phyloP scores from a whole-genome alignment of 441 rosid species.

The Manihot esculenta region DNA sequence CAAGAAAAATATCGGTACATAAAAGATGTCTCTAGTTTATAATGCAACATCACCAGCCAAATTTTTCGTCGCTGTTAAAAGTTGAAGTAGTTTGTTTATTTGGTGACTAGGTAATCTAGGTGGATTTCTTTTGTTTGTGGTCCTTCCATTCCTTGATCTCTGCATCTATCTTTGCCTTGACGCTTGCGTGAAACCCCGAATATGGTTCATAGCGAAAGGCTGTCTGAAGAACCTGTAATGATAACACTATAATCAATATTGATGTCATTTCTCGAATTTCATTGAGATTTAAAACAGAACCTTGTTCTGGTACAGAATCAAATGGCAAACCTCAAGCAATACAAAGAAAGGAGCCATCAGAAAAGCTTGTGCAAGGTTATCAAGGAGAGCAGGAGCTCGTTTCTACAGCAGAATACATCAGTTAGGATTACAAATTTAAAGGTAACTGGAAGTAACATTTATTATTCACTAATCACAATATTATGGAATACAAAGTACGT shows the following conservation, averaged over 20 bases:
- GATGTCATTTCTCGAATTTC: conserved; percentile 2
- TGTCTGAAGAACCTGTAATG: conserved; percentile 59
- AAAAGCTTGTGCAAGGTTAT: conserved; percentile 71
- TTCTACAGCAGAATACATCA: conserved; percentile 36
- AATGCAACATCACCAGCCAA: neutral
- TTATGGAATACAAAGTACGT: neutral
- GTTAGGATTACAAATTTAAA: neutral
- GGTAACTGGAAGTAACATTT: neutral
- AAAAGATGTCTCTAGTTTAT: neutral
- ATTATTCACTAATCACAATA: neutral
- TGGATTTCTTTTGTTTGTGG: conserved; percentile 48
- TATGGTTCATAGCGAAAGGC: conserved; percentile 70
- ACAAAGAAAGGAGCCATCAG: conserved; percentile 88
- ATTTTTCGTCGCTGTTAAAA: neutral
- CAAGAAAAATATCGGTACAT: neutral
- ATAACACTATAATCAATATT: neutral
- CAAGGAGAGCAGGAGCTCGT: conserved; percentile 87
- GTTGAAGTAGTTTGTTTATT: neutral
- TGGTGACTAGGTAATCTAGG: conserved; percentile 27
- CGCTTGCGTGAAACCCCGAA: conserved; percentile 69
- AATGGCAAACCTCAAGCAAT: conserved; percentile 59
- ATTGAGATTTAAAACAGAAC: neutral
- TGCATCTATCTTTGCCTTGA: conserved; percentile 54
- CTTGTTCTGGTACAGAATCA: too few species aligned
- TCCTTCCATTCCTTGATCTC: conserved; percentile 61